Evolutionary conservation across 2,329 filamentous ascomycete genomes (phyloP), one percentile per base, ranked within the genome.

Genomic region (Xylariaceae sp.): DNA sequence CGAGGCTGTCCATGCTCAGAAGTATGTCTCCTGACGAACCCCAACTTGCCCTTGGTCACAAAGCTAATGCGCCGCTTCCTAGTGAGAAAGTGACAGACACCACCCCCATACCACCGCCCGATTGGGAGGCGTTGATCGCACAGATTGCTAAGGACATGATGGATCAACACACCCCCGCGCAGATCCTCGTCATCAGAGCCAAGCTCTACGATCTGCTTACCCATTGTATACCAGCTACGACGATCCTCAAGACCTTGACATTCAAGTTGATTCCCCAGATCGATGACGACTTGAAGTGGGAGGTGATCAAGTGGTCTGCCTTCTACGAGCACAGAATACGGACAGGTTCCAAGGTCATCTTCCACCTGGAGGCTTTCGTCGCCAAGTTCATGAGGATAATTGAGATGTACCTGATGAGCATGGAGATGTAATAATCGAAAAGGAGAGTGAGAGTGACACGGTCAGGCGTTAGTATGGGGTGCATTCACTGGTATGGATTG

Each of bases 161-260:
- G 71, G 88, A 89, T 45, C 93, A 99, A 73, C 90, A 95, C 70
- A 91, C 91, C n/a, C 93, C 94, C 0, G 87, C 88, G 35, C 84
- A 90, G 54, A 92, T 99, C 61, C 77, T 99, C 64, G 85, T 92
- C 70, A 92, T 97, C 51, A 86, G 94, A 64, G 87, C 91, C 8
- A 95, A 96, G 75, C 83, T 99, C n/a, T 99, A 99, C 77, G 94
- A 99, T 72, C 82, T 99, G 39, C 82, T 99, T 51, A 96, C 93
- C 5, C 94, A 99, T 74, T 99, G 95, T 75, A 99, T 99, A 71
- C 94, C 95, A 11, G 84, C 94, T 1, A 96, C 93, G 0, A 95
- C 89, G 0, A 92, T 99, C 64, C 82, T 99, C 68, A 96, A 96
- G 78, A 96, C 91, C 0, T 80, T 99, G 61, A 95, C 93, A 0